Evolutionary conservation across 2,329 filamentous ascomycete species (phyloP).

Genomic region (Sclerotinia nivalis): DNA sequence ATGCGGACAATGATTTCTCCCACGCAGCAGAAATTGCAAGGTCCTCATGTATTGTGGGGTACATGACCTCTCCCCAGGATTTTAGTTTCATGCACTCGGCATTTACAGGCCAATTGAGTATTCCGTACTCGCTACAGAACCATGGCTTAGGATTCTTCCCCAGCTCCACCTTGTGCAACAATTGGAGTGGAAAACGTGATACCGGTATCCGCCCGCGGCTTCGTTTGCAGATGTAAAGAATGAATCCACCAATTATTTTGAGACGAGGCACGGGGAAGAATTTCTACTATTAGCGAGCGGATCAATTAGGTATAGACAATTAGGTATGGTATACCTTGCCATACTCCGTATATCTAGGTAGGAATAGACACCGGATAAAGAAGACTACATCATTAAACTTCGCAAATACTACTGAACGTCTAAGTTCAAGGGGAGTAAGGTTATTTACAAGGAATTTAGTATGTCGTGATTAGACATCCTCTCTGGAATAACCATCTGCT

Average conservation of each 20-base stretch:
- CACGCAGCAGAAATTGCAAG: neutral
- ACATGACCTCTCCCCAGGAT: neutral
- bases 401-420: no score
- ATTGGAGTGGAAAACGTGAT: neutral
- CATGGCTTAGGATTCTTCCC: neutral
- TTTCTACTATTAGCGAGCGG: neutral
- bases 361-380: neutral
- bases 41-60: constrained; percentile 2
- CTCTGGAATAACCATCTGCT: no score
- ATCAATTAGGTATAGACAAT: no score
- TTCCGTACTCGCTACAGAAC: neutral
- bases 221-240: neutral
- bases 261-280: no score
- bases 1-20: neutral
- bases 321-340: neutral
- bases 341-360: neutral
- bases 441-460: no score
- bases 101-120: neutral
- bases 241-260: constrained; percentile 3
- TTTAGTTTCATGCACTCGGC: neutral
- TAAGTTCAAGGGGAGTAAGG: no score
- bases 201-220: no score
- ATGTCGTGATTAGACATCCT: no score
- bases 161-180: neutral
- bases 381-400: neutral